These are phyloP conservation scores for Xerophyta viscosa DNA, from an alignment of 106 monocot genomes.

Conservation along the genomic window DNA sequence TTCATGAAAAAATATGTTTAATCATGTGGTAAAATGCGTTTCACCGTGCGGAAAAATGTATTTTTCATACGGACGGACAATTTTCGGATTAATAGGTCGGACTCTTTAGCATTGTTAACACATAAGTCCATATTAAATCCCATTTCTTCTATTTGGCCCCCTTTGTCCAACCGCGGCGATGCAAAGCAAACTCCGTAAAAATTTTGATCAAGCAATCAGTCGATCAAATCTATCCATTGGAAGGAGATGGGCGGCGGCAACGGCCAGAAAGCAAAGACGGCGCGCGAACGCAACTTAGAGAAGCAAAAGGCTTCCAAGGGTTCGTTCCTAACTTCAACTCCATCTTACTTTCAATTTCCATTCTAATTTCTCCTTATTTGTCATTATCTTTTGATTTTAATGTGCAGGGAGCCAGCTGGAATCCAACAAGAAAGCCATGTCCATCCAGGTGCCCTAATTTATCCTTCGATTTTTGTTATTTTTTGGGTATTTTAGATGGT, in stretches of 20 bases:
- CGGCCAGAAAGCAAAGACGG: conserved; percentile 16
- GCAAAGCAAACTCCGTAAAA: too few relatives aligned
- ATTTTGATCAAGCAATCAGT: too few relatives aligned
- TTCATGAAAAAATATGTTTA: too few relatives aligned
- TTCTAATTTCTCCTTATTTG: background rate
- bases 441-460: conserved; percentile 30
- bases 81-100: too few relatives aligned
- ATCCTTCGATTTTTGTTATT: background rate
- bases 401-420: conserved; percentile 50
- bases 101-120: too few relatives aligned
- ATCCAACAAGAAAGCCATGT: conserved; percentile 59
- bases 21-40: too few relatives aligned
- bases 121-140: too few relatives aligned
- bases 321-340: background rate
- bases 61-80: too few relatives aligned
- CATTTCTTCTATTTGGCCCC: too few relatives aligned
- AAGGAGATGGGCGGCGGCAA: conserved; percentile 16
- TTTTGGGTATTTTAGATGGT: background rate
- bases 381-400: background rate
- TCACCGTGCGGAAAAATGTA: too few relatives aligned
- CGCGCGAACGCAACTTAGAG: conserved; percentile 13
- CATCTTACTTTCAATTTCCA: background rate
- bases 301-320: conserved; percentile 23
- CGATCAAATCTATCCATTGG: too few relatives aligned
- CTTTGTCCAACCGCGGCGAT: too few relatives aligned